Percentiles rank a stretch among this genome's conserved stretches.
These are phyloP conservation scores for Didymella segeticola DNA, from an alignment of 2,329 filamentous ascomycete genomes.

Conservation along the genomic window DNA sequence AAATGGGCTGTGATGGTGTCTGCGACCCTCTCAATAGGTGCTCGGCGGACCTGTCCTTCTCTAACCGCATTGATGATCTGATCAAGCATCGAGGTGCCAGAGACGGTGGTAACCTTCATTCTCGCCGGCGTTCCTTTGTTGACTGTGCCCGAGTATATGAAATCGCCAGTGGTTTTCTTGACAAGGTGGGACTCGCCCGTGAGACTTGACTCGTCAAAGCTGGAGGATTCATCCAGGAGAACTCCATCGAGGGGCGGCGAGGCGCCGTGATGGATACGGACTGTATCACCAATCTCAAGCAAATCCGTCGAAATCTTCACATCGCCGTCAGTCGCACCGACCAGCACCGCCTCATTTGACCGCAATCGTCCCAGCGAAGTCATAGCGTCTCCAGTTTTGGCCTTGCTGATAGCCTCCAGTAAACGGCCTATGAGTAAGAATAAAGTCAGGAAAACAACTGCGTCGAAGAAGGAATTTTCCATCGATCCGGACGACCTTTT, in stretches of 20 bases:
- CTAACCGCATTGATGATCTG: conserved; percentile 78
- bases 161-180: conserved; percentile 67
- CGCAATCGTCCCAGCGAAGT: conserved; percentile 78
- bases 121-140: conserved; percentile 71
- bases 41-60: conserved; percentile 77
- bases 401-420: conserved; percentile 89
- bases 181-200: conserved; percentile 78
- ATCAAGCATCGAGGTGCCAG: conserved; percentile 78
- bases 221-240: conserved; percentile 63
- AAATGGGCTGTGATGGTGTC: conserved; percentile 78
- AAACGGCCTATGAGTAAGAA: conserved; percentile 79
- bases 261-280: conserved; percentile 77
- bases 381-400: conserved; percentile 86
- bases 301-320: conserved; percentile 67
- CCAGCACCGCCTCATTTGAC: conserved; percentile 76
- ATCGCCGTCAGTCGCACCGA: conserved; percentile 56
- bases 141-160: conserved; percentile 75
- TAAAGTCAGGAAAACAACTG: conserved; percentile 88
- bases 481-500: conserved; percentile 44
- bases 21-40: conserved; percentile 77
- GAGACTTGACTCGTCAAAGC: conserved; percentile 88
- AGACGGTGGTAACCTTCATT: conserved; percentile 68
- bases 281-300: conserved; percentile 61
- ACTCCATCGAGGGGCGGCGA: conserved; percentile 85
- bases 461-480: conserved; percentile 76